These are phyloP conservation scores for Chernovozyma aurita DNA, from an alignment of 1,139 yeast species.

Conservation along the genomic window DNA sequence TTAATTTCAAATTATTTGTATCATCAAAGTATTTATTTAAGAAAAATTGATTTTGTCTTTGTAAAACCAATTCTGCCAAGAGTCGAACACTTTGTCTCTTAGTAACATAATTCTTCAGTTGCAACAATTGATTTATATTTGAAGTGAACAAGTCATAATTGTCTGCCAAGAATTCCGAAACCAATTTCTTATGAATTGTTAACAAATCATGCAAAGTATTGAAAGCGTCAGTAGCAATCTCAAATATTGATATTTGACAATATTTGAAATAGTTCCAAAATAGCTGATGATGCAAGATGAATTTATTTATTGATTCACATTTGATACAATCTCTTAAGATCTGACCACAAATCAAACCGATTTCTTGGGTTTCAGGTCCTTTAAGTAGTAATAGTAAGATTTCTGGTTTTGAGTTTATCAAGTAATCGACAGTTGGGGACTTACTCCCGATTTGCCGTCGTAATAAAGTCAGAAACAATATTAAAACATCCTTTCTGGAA, in stretches of 20 bases:
- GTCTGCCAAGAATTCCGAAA: conserved; percentile 60
- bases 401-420: conserved; percentile 57
- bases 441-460: conserved; percentile 75
- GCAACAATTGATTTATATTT: conserved; percentile 63
- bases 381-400: conserved; percentile 58
- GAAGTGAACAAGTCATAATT: conserved; percentile 55
- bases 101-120: conserved; percentile 80
- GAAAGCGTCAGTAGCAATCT: conserved; percentile 86
- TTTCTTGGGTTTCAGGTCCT: conserved; percentile 69
- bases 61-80: conserved; percentile 69
- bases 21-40: conserved; percentile 77
- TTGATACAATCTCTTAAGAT: conserved; percentile 84
- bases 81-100: conserved; percentile 86
- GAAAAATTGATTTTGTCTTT: conserved; percentile 65
- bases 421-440: conserved; percentile 83
- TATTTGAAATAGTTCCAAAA: conserved; percentile 85
- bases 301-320: conserved; percentile 64
- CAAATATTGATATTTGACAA: conserved; percentile 74
- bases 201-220: conserved; percentile 69
- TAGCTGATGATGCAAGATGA: conserved; percentile 48
- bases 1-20: conserved; percentile 74
- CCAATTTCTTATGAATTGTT: conserved; percentile 63
- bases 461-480: conserved; percentile 69
- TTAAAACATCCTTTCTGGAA: conserved; percentile 77
- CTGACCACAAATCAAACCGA: conserved; percentile 70